Conservation (phyloP, 495 filamentous ascomycete genomes). For the Oleoguttula mirabilis region DNA sequence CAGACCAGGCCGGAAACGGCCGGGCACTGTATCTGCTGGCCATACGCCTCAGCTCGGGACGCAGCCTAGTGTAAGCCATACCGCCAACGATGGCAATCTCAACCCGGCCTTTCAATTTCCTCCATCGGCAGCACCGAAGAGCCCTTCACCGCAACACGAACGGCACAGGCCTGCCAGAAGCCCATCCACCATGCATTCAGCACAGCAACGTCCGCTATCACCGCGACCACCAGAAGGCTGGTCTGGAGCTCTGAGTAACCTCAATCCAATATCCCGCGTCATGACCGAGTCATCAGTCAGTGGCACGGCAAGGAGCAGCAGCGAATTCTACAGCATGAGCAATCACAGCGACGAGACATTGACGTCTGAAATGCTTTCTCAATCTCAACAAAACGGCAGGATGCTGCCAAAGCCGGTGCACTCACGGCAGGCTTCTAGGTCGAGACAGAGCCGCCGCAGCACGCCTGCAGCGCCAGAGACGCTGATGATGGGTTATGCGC, state of each 20-base stretch:
- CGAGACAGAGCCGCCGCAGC: conserved; percentile 1
- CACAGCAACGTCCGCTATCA: conserved; percentile 23
- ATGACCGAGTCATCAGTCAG: conserved; percentile 58
- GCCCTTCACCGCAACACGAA: conserved; percentile 13
- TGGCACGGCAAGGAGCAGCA: conserved; percentile 72
- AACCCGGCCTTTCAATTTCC: conserved; percentile 51
- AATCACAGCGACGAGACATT: conserved; percentile 90
- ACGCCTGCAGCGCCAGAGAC: conserved; percentile 45
- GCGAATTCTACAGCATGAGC: conserved; percentile 86
- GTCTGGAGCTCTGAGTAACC: conserved; percentile 15
- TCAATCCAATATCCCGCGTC: conserved; percentile 53
- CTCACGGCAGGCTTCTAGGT: conserved; percentile 35
- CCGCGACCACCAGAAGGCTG: conserved; percentile 28
- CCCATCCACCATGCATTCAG: conserved; percentile 14
- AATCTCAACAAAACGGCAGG: conserved; percentile 47
- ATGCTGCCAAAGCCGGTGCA: conserved; percentile 41
- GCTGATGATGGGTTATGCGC: conserved; percentile 95
- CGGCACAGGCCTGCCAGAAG: conserved; percentile 5
- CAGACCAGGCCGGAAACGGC: conserved; percentile 5
- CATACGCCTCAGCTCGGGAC: conserved; percentile 15
- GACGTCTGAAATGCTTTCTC: conserved; percentile 64
- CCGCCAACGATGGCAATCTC: background rate
- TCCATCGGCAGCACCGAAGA: conserved; percentile 25
- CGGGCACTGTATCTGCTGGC: conserved; percentile 14
- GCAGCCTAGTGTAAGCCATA: background rate